A percentile compares a stretch with the other conserved stretches of the same genome.
phyloP scores from a whole-genome alignment of 805 yeast genomes.

The Schwanniomyces polymorphus region DNA sequence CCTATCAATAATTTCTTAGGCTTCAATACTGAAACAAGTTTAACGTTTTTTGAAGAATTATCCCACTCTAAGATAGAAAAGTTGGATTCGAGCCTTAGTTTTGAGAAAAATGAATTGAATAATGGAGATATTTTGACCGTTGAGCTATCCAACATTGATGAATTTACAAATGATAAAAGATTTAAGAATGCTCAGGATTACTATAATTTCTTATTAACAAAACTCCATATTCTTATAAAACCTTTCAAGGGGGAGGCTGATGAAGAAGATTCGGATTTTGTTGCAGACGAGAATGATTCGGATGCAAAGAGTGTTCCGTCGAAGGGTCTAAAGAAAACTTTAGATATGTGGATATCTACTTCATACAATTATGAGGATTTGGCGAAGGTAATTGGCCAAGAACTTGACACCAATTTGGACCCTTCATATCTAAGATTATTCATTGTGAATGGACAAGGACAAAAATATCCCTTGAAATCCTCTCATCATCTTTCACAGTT shows the following conservation, averaged over 20 bases:
- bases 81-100: conserved; percentile 39
- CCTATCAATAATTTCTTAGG: conserved; percentile 43
- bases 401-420: conserved; percentile 46
- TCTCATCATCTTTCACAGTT: conserved; percentile 36
- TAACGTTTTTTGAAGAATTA: conserved; percentile 60
- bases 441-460: conserved; percentile 58
- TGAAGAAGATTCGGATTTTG: conserved; percentile 50
- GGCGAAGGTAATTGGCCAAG: conserved; percentile 58
- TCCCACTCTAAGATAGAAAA: conserved; percentile 52
- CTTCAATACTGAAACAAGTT: conserved; percentile 28
- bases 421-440: conserved; percentile 66
- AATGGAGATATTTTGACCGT: conserved; percentile 66
- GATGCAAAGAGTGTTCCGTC: conserved; percentile 9
- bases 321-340: conserved; percentile 21
- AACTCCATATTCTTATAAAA: conserved; percentile 58
- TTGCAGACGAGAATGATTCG: conserved; percentile 24
- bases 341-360: conserved; percentile 71
- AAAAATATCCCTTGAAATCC: conserved; percentile 47
- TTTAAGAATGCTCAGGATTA: conserved; percentile 39
- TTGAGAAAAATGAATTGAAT: conserved; percentile 57
- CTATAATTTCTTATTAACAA: conserved; percentile 55
- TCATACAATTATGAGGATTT: conserved; percentile 58
- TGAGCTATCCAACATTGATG: conserved; percentile 24
- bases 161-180: conserved; percentile 13
- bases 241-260: conserved; percentile 46